Conservation (phyloP, 2,329 filamentous ascomycete genomes). For the Lecanicillium sp. region DNA sequence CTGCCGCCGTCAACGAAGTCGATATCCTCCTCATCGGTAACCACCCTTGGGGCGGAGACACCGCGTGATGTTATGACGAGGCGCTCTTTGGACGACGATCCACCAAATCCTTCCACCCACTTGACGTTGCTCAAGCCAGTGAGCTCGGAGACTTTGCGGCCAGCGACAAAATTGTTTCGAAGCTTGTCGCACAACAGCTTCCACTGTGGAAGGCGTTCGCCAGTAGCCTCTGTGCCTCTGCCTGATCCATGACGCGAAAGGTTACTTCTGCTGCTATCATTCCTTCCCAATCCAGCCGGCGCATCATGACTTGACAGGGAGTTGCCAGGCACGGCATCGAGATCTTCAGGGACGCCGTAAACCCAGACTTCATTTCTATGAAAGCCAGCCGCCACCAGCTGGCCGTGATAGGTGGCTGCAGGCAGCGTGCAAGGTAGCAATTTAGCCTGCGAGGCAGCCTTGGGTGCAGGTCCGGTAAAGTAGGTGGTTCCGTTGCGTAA, state of each 20-base stretch:
- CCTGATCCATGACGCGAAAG: conserved; percentile 23
- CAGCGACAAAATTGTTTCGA: conserved; percentile 63
- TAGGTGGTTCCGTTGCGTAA: conserved; percentile 70
- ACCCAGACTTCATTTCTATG: conserved; percentile 67
- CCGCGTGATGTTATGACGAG: conserved; percentile 68
- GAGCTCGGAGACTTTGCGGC: conserved; percentile 57
- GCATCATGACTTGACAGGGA: conserved; percentile 13
- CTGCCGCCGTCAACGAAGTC: conserved; percentile 74
- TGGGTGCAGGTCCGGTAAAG: conserved; percentile 63
- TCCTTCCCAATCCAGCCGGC: conserved; percentile 19
- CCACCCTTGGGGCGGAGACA: conserved; percentile 48
- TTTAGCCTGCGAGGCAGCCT: conserved; percentile 43
- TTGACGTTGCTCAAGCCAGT: conserved; percentile 60
- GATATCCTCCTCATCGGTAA: conserved; percentile 62
- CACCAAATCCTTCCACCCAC: conserved; percentile 57
- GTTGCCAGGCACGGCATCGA: conserved; percentile 53
- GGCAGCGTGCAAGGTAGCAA: conserved; percentile 62
- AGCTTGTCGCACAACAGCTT: conserved; percentile 60
- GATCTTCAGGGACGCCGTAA: conserved; percentile 68
- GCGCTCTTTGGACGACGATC: conserved; percentile 41
- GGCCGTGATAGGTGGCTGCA: conserved; percentile 59
- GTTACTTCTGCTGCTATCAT: conserved; percentile 20
- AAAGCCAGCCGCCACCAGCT: conserved; percentile 68
- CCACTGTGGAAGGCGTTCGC: conserved; percentile 53
- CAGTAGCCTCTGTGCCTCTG: conserved; percentile 19